Evolutionary conservation across 306 rosid species (phyloP), one percentile per base, ranked within the genome.

Genomic region (Crotalaria pallida): DNA sequence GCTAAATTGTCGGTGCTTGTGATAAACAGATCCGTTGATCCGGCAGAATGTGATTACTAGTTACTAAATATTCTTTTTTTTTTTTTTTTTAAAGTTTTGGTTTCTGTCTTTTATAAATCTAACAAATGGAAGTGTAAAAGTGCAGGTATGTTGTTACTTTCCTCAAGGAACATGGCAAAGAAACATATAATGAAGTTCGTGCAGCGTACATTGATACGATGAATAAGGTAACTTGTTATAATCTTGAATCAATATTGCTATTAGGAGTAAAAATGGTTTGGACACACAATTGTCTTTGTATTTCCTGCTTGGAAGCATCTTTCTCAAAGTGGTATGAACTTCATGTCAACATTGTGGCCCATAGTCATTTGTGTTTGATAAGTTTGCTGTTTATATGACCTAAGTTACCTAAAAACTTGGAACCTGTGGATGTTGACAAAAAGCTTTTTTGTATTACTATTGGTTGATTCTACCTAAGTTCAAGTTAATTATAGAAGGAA

Each of bases 101-200:
- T 49, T 64, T n/a, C n/a, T n/a, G n/a, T n/a, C n/a, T 65, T 50
- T 58, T 27, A 40, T 53, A 19, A 69, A 81, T 81, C 60, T 76
- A 49, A 75, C 72, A 52, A 74, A 23, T 73, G 36, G 31, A 71
- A 57, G 56, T 43, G 43, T 75, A 82, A 50, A 72, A 72, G 71
- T 82, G 86, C 69, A 92, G 98, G 84, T 93, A 93, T 59, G 70
- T 88, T 55, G 72, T 90, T 65, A 85, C 82, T 74, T 93, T 93
- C 73, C 92, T 93, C 80, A 88, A 93, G 85, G 96, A 90, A 81
- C 97, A 93, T 63, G 89, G 98, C 59, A 93, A 90, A 75, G 98
- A 93, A 78, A 83, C 88, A 58, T 88, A 86, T 57, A 85, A 66
- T 57, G 98, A 93, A 87, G 90, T 93, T 75, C 93, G 94, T 53